Evolutionary conservation across 2,329 filamentous ascomycete genomes (phyloP).

Genomic region (Teratosphaeria epicoccoides): DNA sequence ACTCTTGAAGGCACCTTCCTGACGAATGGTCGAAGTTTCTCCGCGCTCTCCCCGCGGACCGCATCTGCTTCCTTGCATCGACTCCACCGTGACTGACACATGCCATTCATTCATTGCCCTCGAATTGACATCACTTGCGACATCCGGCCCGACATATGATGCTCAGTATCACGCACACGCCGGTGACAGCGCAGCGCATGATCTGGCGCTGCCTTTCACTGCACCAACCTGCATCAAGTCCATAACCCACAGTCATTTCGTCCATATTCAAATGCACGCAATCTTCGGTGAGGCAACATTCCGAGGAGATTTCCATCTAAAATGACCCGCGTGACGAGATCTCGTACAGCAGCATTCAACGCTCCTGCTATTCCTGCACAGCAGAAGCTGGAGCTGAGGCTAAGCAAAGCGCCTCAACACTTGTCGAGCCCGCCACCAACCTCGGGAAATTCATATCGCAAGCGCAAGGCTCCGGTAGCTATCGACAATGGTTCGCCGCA

Average conservation of each 20-base stretch:
- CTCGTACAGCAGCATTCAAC: not conserved
- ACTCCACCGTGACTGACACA: not conserved
- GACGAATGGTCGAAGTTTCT: not conserved
- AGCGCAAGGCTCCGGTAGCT: conserved; percentile 29
- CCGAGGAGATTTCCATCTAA: not conserved
- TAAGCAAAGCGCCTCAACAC: not conserved
- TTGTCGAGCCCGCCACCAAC: not conserved
- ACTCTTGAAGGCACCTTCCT: not conserved
- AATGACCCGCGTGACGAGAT: not conserved
- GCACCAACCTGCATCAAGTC: no score
- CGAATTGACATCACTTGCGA: no score
- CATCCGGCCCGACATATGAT: no score
- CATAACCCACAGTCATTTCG: not conserved
- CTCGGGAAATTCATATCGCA: conserved; percentile 22
- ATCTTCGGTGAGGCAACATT: no score
- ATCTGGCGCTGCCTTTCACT: no score
- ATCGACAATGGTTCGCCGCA: conserved; percentile 43
- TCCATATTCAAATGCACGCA: not conserved
- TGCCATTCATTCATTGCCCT: no score
- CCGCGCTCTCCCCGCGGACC: not conserved
- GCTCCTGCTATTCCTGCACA: not conserved
- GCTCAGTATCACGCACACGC: not conserved
- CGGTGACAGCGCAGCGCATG: not conserved
- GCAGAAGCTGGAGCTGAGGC: not conserved
- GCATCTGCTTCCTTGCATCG: not conserved